Evolutionary conservation across 176 grass and related monocot species (phyloP).

Genomic region (Carex scoparia): DNA sequence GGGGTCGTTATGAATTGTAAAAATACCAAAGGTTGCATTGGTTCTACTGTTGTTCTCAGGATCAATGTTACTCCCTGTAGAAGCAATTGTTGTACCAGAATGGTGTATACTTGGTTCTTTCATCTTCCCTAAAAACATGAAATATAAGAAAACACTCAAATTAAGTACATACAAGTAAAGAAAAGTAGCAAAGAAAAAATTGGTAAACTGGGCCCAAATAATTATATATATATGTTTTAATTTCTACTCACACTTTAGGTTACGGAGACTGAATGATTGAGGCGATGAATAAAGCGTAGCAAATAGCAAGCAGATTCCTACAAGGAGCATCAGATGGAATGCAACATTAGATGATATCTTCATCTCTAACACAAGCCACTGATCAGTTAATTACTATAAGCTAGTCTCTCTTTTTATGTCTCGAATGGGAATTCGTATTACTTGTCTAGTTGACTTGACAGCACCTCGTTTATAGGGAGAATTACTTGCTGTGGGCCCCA

Average conservation of each 20-base stretch:
- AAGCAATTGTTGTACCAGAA: too few species aligned
- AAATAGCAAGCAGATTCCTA: background rate
- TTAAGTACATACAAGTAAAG: too few species aligned
- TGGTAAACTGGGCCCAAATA: background rate
- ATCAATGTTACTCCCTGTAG: too few species aligned
- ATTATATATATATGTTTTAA: background rate
- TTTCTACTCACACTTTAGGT: background rate
- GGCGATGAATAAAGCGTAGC: background rate
- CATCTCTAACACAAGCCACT: background rate
- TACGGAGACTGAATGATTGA: background rate
- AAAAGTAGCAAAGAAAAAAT: too few species aligned
- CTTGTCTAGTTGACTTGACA: too few species aligned
- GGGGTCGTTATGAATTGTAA: too few species aligned
- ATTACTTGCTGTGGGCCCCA: too few species aligned
- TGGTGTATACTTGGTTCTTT: too few species aligned
- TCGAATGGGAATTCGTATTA: background rate
- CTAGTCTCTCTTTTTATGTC: background rate
- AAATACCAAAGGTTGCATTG: too few species aligned
- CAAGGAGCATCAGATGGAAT: background rate
- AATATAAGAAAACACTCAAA: too few species aligned
- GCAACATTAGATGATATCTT: background rate
- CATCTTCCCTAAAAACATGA: too few species aligned
- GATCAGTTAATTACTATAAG: background rate
- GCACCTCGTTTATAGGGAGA: background rate
- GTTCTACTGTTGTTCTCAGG: too few species aligned